Evolutionary conservation across 2,329 filamentous ascomycete species (phyloP).

Genomic region (Didymella keratinophila): DNA sequence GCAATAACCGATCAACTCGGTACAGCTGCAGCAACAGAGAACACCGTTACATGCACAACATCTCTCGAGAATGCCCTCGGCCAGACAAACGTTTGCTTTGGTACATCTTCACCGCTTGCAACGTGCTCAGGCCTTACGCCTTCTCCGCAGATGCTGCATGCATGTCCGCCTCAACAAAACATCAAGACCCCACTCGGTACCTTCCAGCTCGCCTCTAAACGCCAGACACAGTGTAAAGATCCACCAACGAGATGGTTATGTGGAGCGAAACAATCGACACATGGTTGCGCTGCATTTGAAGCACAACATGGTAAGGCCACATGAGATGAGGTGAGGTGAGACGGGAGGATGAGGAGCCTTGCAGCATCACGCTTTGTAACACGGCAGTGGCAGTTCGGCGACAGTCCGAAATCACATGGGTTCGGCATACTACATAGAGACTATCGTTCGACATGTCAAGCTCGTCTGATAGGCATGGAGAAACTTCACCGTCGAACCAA

Average conservation of each 20-base stretch:
- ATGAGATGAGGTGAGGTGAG: constrained; percentile 9
- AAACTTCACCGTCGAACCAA: neutral
- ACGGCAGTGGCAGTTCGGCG: neutral
- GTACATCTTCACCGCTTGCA: constrained; percentile 12
- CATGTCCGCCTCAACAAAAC: constrained; percentile 34
- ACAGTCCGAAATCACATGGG: neutral
- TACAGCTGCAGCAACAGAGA: neutral
- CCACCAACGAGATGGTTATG: neutral
- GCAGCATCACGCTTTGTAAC: constrained; percentile 1
- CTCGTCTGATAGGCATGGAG: neutral
- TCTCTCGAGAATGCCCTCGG: neutral
- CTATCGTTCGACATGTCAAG: neutral
- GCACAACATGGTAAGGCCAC: neutral
- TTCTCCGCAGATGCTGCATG: constrained; percentile 26
- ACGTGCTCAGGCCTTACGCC: constrained; percentile 31
- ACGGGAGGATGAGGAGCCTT: constrained; percentile 9
- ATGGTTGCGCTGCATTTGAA: constrained; percentile 8
- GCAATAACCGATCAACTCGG: neutral
- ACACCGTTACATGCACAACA: constrained; percentile 1
- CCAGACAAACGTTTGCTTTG: neutral
- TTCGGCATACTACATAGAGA: neutral
- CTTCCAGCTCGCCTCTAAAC: neutral
- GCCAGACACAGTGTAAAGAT: constrained; percentile 9
- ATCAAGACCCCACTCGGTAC: constrained; percentile 15
- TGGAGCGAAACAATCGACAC: neutral